A percentile compares a stretch with the other conserved stretches of the same genome.
Conservation (phyloP, 2,329 filamentous ascomycete genomes). For the Herpotrichia juniperi region DNA sequence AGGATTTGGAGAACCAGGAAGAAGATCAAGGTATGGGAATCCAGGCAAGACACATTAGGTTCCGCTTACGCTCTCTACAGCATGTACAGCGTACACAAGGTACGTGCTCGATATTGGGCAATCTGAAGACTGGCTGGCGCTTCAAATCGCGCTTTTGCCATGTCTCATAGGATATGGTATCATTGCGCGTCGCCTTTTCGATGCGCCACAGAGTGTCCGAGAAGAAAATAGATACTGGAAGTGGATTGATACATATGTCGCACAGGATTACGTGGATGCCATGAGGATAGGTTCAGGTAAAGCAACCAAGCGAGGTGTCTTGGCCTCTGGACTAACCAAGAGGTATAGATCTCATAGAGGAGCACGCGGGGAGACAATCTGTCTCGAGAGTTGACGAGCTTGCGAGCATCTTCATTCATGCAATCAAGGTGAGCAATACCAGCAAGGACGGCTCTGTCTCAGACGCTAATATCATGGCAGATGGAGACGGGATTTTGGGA, state of each 20-base stretch:
- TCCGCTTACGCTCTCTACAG: slow-evolving; percentile 42
- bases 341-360: slow-evolving; percentile 73
- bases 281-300: slow-evolving; percentile 73
- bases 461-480: slow-evolving; percentile 43
- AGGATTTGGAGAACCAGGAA: slow-evolving; percentile 73
- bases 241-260: slow-evolving; percentile 90
- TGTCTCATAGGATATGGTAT: slow-evolving; percentile 89
- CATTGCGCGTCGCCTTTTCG: slow-evolving; percentile 74
- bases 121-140: slow-evolving; percentile 83
- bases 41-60: not conserved
- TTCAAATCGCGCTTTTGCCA: slow-evolving; percentile 84
- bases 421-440: slow-evolving; percentile 70
- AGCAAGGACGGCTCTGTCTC: not conserved
- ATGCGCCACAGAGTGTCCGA: slow-evolving; percentile 63
- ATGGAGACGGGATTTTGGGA: slow-evolving; percentile 80
- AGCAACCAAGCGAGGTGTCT: slow-evolving; percentile 28
- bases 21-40: slow-evolving; percentile 70
- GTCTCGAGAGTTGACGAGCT: slow-evolving; percentile 79
- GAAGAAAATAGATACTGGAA: slow-evolving; percentile 80
- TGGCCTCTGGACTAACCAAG: slow-evolving; percentile 1
- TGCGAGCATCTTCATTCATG: slow-evolving; percentile 82
- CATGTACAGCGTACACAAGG: slow-evolving; percentile 82
- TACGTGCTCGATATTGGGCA: slow-evolving; percentile 90
- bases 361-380: slow-evolving; percentile 74
- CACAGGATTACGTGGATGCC: slow-evolving; percentile 76